These are phyloP conservation scores for Colletotrichum sp. DNA, from an alignment of 2,329 filamentous ascomycete genomes.

Conservation along the genomic window DNA sequence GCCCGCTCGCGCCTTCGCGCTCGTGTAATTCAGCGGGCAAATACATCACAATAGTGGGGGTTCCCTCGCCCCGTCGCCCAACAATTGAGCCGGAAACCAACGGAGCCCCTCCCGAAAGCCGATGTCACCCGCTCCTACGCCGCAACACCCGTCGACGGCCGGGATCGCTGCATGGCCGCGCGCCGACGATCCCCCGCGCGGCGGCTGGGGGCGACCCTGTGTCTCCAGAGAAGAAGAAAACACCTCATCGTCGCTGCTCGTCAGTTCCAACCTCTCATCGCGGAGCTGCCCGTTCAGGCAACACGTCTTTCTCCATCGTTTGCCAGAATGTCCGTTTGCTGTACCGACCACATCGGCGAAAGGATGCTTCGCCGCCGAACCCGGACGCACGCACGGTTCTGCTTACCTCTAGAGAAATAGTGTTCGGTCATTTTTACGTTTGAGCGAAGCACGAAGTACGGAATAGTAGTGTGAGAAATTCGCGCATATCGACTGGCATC, in stretches of 20 bases:
- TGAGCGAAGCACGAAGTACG: not conserved
- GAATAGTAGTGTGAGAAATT: not conserved
- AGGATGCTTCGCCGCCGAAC: not conserved
- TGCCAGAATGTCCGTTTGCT: too few species aligned
- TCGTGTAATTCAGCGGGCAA: not conserved
- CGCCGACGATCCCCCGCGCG: not conserved
- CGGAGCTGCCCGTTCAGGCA: not conserved
- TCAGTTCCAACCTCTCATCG: not conserved
- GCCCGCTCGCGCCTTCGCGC: not conserved
- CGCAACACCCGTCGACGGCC: not conserved
- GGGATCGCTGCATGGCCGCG: not conserved
- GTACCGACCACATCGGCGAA: not conserved
- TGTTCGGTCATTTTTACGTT: not conserved
- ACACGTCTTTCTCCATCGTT: not conserved
- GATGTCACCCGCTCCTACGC: slow-evolving; percentile 10
- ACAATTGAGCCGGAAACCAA: not conserved
- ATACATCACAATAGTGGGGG: not conserved
- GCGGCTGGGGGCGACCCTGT: not conserved
- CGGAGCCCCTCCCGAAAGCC: slow-evolving; percentile 9
- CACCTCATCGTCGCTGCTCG: not conserved
- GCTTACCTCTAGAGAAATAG: not conserved
- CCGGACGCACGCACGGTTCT: not conserved
- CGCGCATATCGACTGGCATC: not conserved
- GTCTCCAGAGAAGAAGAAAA: not conserved
- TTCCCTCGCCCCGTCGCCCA: not conserved